Base-by-base conservation (phyloP, 116 monocot genomes). In the Phalaenopsis hybrid region DNA sequence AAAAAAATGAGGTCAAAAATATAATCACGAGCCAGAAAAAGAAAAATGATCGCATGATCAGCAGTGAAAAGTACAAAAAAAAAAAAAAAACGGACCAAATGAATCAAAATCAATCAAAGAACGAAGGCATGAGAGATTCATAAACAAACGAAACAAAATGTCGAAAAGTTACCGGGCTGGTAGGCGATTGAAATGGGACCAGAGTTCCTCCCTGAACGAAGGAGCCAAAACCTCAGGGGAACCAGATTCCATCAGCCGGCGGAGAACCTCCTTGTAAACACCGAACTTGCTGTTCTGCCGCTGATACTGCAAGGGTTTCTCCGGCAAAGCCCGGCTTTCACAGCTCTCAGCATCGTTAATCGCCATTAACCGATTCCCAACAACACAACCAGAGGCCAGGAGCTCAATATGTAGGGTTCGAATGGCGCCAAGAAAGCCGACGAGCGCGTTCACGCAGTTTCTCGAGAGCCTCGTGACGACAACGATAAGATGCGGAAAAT, bases 131-230 rank as follows among this genome's bases (percentile, higher is more conserved):
- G 41, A 41, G 41, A 41, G 33, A 8, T 43, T 18, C 18, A 18
- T 23, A 8, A 28, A 69, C 5, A 8, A 69, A 25, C 21, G 11
- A n/a, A 76, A 44, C 15, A 13, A 37, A 45, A 46, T 75, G 10
- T 4, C 75, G 7, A 28, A 44, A 11, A 8, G 44, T 77, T 72
- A 96, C 96, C 94, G 83, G 2, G 86, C 88, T 3, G 96, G 94
- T 21, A 96, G 88, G 74, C 94, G 92, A 76, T 92, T 87, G 90
- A 96, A 96, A 81, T 96, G 96, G 17, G 73, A 67, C 96, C 90
- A 96, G 48, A 96, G 87, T 31, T 92, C 93, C 51, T 92, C 93
- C 16, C 82, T 88, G 77, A 96, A 96, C 37, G 82, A 43, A 5
- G 91, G 83, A 2, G 78, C 48, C 8, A 50, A 67, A 9, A 81